Evolutionary conservation across 2,329 filamentous ascomycete genomes (phyloP), one percentile per base, ranked within the genome.

Genomic region (Colletotrichum tamarilloi): DNA sequence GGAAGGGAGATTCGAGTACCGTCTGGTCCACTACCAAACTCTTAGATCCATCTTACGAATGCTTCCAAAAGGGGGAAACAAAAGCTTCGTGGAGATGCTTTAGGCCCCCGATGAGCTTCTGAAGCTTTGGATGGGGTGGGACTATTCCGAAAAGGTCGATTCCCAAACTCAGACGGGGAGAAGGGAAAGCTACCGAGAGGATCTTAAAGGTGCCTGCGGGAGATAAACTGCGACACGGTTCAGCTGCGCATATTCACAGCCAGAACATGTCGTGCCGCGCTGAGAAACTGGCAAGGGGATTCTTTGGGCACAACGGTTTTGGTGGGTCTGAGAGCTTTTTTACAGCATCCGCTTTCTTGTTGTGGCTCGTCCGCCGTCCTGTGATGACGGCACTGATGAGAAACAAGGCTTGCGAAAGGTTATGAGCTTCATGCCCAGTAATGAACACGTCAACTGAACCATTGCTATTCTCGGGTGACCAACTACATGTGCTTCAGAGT

Each of bases 181-280:
- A 59, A 52, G 4, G 9, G 19, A 14, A 32, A 38, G 12, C 14
- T 26, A 38, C n/a, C 32, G 59, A 55, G 58, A 69, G 70, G 49
- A n/a, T 72, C 59, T 58, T 60, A 64, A 72, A 64, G 66, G 53
- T 72, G 70, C 59, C 42, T 64, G 70, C 66, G 70, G 70, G 70
- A 69, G 59, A 64, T 59, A n/a, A 22, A 35, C 4, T 12, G 28
- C 32, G 32, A 16, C 32, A 65, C 52, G 30, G 28, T 65, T 46
- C 26, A n/a, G 28, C n/a, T 35, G 32, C 32, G 32, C 22, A 55
- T 60, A 58, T 30, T 8, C 32, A 32, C 49, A 32, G 62, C 52
- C n/a, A 26, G 62, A 46, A 30, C 24, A 22, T 56, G 58, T 59
- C 30, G 69, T 56, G 58, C 26, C 35, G 24, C 53, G 32, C 52